A percentile compares a stretch with the other conserved stretches of the same genome.
These are phyloP conservation scores for Linnemannia zychae DNA, from an alignment of 192 early-diverging fungal species.

Conservation along the genomic window DNA sequence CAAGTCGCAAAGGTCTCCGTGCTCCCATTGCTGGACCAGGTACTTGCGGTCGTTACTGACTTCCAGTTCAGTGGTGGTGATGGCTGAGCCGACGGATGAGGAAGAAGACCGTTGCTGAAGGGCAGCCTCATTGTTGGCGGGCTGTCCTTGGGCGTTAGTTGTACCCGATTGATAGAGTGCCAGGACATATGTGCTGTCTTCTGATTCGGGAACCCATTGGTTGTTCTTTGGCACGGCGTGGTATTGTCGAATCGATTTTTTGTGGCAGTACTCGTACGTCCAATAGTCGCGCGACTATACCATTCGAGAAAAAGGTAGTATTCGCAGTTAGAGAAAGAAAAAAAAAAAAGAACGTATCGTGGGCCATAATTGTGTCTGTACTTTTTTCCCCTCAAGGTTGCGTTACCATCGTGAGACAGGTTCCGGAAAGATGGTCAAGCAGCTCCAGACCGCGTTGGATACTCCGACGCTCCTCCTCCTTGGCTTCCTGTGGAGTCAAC, in stretches of 20 bases:
- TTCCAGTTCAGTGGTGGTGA: conserved; percentile 51
- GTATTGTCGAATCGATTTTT: conserved; percentile 35
- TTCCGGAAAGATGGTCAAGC: conserved; percentile 58
- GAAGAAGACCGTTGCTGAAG: conserved; percentile 8
- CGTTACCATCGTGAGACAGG: conserved; percentile 64
- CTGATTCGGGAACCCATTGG: conserved; percentile 54
- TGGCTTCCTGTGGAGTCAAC: conserved; percentile 42
- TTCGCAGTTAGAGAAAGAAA: conserved; percentile 9
- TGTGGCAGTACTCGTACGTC: conserved; percentile 92
- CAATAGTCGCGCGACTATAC: conserved; percentile 68
- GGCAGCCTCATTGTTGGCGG: conserved; percentile 1
- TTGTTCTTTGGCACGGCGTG: conserved; percentile 55
- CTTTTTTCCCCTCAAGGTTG: neutral
- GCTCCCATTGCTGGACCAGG: conserved; percentile 78
- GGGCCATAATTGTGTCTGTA: neutral
- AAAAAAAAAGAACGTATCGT: neutral
- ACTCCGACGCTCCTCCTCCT: conserved; percentile 47
- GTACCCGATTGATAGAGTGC: conserved; percentile 45
- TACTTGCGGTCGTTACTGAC: conserved; percentile 66
- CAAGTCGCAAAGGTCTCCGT: conserved; percentile 82
- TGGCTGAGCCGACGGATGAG: conserved; percentile 1
- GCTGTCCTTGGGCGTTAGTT: conserved; percentile 20
- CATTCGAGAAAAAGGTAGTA: neutral
- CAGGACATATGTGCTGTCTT: conserved; percentile 17
- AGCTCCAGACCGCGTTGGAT: conserved; percentile 72